A percentile compares a stretch with the other conserved stretches of the same genome.
Conservation (phyloP, 2,329 filamentous ascomycete genomes). For the Microdochium bolleyi region DNA sequence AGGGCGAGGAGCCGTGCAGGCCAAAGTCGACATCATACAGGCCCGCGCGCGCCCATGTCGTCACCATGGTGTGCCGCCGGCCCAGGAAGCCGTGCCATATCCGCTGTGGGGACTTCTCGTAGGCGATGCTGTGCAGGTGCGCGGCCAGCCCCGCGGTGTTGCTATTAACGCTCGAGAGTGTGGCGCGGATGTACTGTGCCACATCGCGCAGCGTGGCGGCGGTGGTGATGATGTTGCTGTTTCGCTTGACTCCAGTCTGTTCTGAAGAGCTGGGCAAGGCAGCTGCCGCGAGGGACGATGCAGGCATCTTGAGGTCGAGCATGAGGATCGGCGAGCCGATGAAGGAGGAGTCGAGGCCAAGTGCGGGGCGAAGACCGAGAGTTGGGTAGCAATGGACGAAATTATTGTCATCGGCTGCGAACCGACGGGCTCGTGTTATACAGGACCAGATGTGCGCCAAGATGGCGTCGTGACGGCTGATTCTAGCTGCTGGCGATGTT, state of each 20-base stretch:
- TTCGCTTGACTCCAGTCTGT: not conserved
- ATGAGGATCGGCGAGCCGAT: conserved; percentile 14
- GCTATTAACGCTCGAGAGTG: not conserved
- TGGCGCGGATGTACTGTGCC: not conserved
- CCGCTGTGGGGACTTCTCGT: conserved; percentile 14
- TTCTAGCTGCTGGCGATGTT: not conserved
- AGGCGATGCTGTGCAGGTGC: conserved; percentile 10
- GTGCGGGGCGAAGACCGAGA: conserved; percentile 8
- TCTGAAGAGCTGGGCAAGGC: not conserved
- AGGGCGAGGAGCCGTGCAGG: not conserved
- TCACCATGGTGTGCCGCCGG: conserved; percentile 12
- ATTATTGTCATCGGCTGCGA: conserved; percentile 1
- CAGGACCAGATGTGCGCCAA: conserved; percentile 17
- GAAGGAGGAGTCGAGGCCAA: conserved; percentile 6
- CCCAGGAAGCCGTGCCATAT: conserved; percentile 19
- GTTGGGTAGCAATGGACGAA: conserved; percentile 13
- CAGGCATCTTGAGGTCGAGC: conserved; percentile 12
- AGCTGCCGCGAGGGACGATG: not conserved
- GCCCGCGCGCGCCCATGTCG: conserved; percentile 15
- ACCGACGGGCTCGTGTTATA: conserved; percentile 11
- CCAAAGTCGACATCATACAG: conserved; percentile 18
- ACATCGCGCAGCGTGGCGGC: not conserved
- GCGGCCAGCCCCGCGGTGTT: conserved; percentile 4
- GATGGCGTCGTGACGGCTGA: conserved; percentile 14
- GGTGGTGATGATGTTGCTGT: not conserved